Conservation (phyloP, 495 filamentous ascomycete genomes). For the Penicillium odoratum region DNA sequence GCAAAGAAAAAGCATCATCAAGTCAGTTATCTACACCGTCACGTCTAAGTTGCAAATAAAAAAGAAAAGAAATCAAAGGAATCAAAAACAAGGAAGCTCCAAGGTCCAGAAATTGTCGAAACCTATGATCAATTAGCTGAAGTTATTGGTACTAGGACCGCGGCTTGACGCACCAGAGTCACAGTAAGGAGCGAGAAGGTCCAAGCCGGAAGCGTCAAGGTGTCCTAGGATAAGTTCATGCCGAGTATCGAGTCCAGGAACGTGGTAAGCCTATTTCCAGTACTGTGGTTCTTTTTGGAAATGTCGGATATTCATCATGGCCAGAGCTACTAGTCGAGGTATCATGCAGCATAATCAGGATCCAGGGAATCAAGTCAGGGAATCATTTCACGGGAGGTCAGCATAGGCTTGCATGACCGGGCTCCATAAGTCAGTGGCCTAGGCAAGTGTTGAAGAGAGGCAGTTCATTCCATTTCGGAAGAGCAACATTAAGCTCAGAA, state of each 20-base stretch:
- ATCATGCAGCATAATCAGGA: slow-evolving; percentile 8
- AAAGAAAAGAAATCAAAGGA: slow-evolving; percentile 20
- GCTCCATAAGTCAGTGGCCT: slow-evolving; percentile 22
- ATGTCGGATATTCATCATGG: slow-evolving; percentile 1
- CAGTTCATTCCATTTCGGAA: slow-evolving; percentile 14
- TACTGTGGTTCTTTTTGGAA: slow-evolving; percentile 1
- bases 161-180: slow-evolving; percentile 21
- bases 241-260: background rate
- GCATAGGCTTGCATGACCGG: slow-evolving; percentile 10
- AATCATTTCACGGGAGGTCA: slow-evolving; percentile 8
- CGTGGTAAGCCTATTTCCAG: slow-evolving; percentile 12
- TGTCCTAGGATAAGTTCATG: slow-evolving; percentile 3
- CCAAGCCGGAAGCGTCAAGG: slow-evolving; percentile 4
- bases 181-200: slow-evolving; percentile 3
- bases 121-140: slow-evolving; percentile 22
- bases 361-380: background rate
- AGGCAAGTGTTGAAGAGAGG: slow-evolving; percentile 16
- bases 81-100: slow-evolving; percentile 24
- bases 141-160: background rate
- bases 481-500: slow-evolving; percentile 25
- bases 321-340: slow-evolving; percentile 16
- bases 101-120: slow-evolving; percentile 24
- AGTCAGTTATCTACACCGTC: slow-evolving; percentile 39
- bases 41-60: slow-evolving; percentile 13
- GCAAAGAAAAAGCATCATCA: slow-evolving; percentile 29